These are phyloP conservation scores for Nothomitra cinnamomea DNA, from an alignment of 2,329 filamentous ascomycete species.

Conservation along the genomic window DNA sequence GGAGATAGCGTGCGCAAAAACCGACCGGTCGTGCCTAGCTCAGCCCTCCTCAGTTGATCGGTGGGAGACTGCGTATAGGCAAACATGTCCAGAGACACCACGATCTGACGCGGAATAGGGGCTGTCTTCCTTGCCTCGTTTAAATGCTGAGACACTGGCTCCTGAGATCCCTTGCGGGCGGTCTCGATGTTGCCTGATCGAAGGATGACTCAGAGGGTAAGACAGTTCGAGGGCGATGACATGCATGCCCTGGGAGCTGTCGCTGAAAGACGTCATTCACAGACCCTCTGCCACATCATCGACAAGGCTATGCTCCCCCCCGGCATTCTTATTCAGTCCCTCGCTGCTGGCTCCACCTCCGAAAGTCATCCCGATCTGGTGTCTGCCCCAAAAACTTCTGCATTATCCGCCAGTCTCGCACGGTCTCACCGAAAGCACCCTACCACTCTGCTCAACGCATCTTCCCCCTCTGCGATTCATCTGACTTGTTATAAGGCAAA, in stretches of 20 bases:
- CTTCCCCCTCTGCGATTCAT: too few species aligned
- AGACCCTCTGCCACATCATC: background rate
- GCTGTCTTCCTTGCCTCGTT: background rate
- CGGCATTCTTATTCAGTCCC: background rate
- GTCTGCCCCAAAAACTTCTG: background rate
- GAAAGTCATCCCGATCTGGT: background rate
- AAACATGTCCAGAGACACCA: background rate
- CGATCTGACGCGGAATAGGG: background rate
- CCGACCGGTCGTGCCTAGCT: background rate
- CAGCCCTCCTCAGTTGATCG: background rate
- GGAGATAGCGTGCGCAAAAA: background rate
- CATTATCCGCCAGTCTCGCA: background rate
- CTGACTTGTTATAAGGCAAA: too few species aligned
- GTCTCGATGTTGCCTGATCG: background rate
- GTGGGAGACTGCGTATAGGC: background rate
- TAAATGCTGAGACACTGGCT: background rate
- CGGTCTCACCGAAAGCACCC: background rate
- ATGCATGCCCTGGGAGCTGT: background rate
- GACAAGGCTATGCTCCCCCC: background rate
- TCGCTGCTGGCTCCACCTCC: background rate
- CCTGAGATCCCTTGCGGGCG: background rate
- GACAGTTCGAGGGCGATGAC: background rate
- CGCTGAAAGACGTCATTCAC: background rate
- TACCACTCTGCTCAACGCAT: too few species aligned
- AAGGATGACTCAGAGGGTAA: background rate